Base-by-base conservation (phyloP, 768 basidiomycete genomes). In the Psilocybe subaeruginosa region DNA sequence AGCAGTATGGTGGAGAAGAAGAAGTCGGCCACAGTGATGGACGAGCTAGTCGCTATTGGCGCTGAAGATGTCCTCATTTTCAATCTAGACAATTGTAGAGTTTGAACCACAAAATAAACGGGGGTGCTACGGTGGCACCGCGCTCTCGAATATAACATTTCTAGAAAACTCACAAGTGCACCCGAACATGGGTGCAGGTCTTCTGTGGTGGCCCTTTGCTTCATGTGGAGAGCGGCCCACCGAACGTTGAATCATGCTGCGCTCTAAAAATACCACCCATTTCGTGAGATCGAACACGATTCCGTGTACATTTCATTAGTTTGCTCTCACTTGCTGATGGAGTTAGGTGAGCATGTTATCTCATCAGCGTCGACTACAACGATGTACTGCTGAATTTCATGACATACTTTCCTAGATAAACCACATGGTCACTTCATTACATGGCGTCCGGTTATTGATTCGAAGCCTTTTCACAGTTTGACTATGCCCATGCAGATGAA, bases 11-110 rank as follows among this genome's bases (percentile, higher is more conserved):
- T 98, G 7, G 89, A 92, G 77, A 93, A 92, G 78, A 90, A 85
- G 62, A 80, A 80, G 47, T 74, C 85, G 14, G 97, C 97, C 3
- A 81, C 81, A 41, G 85, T 90, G 30, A 99, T 99, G 97, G 97
- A 99, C 72, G 78, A 87, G 47, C 77, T 99, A 49, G 87, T 89
- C 63, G 82, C 77, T 55, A 81, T 88, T 41, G 97, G 97, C 14
- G 97, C 97, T 3, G 86, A 93, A 73, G 97, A 99, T 71, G 83
- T 99, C 49, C 76, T 99, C 65, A 86, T 96, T 55, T 91, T 97
- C 71, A 92, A 87, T 63, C 75, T 99, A 65, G 89, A 94, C 72
- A 98, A 99, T 74, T 99, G 96, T 80, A 85, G 95, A 74, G 96
- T 98, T 31, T 93, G 78, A 74, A 30, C 53, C 49, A 37, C 45